phyloP scores from a whole-genome alignment of 768 basidiomycete species.

The Tremella yokohamensis region DNA sequence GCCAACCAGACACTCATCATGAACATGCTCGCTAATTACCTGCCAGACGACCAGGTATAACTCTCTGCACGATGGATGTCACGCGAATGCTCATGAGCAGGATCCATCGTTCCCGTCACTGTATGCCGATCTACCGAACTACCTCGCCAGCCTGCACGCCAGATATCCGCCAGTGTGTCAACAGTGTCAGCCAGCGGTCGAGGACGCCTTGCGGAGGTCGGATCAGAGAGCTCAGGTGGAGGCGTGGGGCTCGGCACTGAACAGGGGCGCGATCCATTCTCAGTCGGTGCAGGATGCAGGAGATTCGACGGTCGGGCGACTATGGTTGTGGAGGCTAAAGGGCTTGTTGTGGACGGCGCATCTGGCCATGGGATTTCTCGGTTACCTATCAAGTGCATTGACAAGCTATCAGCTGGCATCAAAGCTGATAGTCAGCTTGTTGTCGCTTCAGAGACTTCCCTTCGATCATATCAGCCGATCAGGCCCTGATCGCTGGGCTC shows the following conservation, averaged over 20 bases:
- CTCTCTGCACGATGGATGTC: neutral
- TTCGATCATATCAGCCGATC: neutral
- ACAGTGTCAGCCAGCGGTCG: slow-evolving; percentile 70
- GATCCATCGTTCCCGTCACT: slow-evolving; percentile 68
- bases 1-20: slow-evolving; percentile 87
- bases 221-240: slow-evolving; percentile 72
- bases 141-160: slow-evolving; percentile 67
- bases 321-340: slow-evolving; percentile 66
- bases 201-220: slow-evolving; percentile 72
- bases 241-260: slow-evolving; percentile 68
- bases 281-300: slow-evolving; percentile 53
- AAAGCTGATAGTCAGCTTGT: neutral
- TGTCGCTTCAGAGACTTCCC: neutral
- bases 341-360: slow-evolving; percentile 65
- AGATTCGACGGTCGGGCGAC: slow-evolving; percentile 54
- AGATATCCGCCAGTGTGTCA: slow-evolving; percentile 87
- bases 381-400: slow-evolving; percentile 57
- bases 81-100: slow-evolving; percentile 52
- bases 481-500: neutral
- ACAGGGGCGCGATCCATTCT: slow-evolving; percentile 60
- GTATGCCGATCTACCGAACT: slow-evolving; percentile 64
- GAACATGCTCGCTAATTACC: slow-evolving; percentile 83
- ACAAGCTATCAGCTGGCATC: neutral
- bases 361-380: slow-evolving; percentile 53
- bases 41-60: slow-evolving; percentile 65